phyloP scores from a whole-genome alignment of 768 basidiomycete genomes.

The Termitomyces sp. region DNA sequence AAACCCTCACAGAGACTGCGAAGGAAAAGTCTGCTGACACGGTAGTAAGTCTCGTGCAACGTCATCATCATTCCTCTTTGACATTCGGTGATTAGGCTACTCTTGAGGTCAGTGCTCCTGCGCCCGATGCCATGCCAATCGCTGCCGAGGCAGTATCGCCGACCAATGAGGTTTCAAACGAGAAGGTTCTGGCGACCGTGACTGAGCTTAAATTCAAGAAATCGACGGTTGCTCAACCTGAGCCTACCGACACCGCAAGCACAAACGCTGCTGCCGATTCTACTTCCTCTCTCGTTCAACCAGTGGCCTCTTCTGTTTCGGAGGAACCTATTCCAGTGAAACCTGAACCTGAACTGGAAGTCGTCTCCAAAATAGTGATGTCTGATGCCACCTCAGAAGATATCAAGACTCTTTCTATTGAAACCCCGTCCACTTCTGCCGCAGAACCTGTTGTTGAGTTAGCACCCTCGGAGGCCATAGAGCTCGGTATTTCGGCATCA shows the following conservation, averaged over 20 bases:
- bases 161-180: background rate
- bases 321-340: background rate
- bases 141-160: background rate
- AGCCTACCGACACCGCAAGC: background rate
- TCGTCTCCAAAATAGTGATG: background rate
- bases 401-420: background rate
- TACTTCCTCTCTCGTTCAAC: background rate
- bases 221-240: background rate
- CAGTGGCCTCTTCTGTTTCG: background rate
- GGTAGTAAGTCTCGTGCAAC: conserved; percentile 3
- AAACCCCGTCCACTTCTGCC: background rate
- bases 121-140: background rate
- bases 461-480: background rate
- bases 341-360: background rate
- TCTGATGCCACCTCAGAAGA: background rate
- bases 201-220: background rate
- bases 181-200: background rate
- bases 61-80: background rate
- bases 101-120: background rate
- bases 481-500: conserved; percentile 1
- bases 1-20: background rate
- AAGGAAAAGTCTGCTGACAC: background rate
- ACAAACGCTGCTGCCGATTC: background rate
- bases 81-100: conserved; percentile 2
- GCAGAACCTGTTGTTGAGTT: background rate